Evolutionary conservation across 805 yeast species (phyloP), one percentile per base, ranked within the genome.

Genomic region (Pichia rugopelliculosa): DNA sequence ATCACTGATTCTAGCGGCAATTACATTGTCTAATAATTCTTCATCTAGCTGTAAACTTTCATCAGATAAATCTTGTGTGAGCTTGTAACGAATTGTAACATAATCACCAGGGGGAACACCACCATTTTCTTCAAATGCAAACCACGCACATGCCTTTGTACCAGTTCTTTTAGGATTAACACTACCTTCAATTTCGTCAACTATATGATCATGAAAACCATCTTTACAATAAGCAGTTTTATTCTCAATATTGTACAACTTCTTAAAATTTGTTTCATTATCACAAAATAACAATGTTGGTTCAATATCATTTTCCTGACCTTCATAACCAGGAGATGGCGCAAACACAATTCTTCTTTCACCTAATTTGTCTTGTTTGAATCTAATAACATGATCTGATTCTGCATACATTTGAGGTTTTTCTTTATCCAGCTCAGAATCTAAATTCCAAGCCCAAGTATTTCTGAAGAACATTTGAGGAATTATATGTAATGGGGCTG

Each of bases 381-480:
- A 69, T 58, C 76, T 73, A 44, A 88, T 71, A 36, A 80, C 68
- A 49, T 71, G 69, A 27, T 67, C 69, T 36, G 70, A 61, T 27
- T 68, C 70, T 41, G 68, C 63, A 37, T 62, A 65, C 53, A 79
- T 61, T 15, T 62, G 57, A 12, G 89, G 88, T 53, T 77, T 80
- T 47, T 61, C 64, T 38, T 60, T 58, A n/a, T 70, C 70, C 11
- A 72, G 79, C 37, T 66, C 67, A 48, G 76, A 80, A 51, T 74
- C 72, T 12, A 73, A 68, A 41, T 90, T 87, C 96, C 96, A 89
- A n/a, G 84, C 70, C 97, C 97, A 89, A 15, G 93, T 86, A 67
- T 89, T 89, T 68, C 96, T 76, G 67, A 82, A 86, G 54, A 81
- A 79, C 26, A 87, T 67, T 55, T 89, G 96, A 10, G 97, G 97